These are phyloP conservation scores for Solanum stenotomum DNA, from an alignment of 257 asterid genomes.

Conservation along the genomic window DNA sequence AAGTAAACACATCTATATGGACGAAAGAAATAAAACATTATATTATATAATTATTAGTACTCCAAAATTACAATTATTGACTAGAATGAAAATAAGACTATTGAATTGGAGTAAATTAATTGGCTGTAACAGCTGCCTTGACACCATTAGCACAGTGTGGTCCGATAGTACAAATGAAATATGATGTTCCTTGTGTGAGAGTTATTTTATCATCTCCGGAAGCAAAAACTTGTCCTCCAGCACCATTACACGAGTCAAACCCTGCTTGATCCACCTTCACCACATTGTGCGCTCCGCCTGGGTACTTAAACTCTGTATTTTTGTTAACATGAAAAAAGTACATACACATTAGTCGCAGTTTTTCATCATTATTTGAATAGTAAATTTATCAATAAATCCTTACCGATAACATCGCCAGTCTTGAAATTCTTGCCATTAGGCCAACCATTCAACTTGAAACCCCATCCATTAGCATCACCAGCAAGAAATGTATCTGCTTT, in stretches of 20 bases:
- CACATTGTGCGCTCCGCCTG: neutral
- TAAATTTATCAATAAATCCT: neutral
- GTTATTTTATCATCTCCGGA: neutral
- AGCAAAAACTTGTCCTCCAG: neutral
- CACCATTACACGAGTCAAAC: neutral
- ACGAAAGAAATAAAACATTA: neutral
- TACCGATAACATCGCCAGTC: neutral
- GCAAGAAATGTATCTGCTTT: neutral
- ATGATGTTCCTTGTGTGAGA: neutral
- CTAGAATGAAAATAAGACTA: neutral
- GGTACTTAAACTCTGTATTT: neutral
- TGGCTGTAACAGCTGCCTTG: neutral
- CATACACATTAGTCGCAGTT: rapidly evolving
- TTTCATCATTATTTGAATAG: neutral
- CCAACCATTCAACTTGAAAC: neutral
- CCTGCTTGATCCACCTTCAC: neutral
- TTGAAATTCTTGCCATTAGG: neutral
- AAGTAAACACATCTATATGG: neutral
- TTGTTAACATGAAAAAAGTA: neutral
- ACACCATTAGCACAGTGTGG: neutral
- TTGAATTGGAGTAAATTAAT: neutral
- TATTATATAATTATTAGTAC: too few relatives aligned
- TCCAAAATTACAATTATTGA: neutral
- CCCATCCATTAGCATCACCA: neutral
- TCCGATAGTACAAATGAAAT: neutral